Evolutionary conservation across 1,284 basidiomycete genomes (phyloP).

Genomic region (Ustilago curta): DNA sequence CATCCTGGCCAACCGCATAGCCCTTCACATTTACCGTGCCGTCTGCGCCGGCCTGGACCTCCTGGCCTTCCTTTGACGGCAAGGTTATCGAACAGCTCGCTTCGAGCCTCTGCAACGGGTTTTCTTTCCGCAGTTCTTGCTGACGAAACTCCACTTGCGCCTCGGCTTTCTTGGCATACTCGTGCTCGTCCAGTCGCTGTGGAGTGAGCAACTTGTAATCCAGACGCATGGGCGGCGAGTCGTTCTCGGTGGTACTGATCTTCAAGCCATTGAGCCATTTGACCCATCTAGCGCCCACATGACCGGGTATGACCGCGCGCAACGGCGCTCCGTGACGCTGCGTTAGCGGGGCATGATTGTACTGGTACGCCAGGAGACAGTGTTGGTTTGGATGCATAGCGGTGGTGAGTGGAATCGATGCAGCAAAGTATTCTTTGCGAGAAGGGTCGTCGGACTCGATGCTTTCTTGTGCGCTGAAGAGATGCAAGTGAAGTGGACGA

Average conservation of each 20-base stretch:
- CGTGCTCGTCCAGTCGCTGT: conserved; percentile 1
- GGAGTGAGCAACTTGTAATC: conserved; percentile 37
- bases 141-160: conserved; percentile 24
- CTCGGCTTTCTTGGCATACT: conserved; percentile 20
- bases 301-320: conserved; percentile 77
- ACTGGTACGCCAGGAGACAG: conserved; percentile 39
- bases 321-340: conserved; percentile 79
- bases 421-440: conserved; percentile 37
- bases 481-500: conserved; percentile 35
- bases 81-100: conserved; percentile 39
- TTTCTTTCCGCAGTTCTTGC: conserved; percentile 7
- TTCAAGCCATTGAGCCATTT: conserved; percentile 76
- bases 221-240: conserved; percentile 36
- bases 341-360: conserved; percentile 73
- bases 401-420: conserved; percentile 46
- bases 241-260: conserved; percentile 19
- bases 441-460: conserved; percentile 39
- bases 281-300: conserved; percentile 80
- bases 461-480: conserved; percentile 48
- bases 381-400: conserved; percentile 54
- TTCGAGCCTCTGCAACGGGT: conserved; percentile 42
- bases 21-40: conserved; percentile 27
- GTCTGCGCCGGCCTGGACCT: neutral
- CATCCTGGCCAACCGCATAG: conserved; percentile 51
- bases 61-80: conserved; percentile 16